phyloP scores from a whole-genome alignment of 1,284 basidiomycete species.

The Phellinidium pouzarii region DNA sequence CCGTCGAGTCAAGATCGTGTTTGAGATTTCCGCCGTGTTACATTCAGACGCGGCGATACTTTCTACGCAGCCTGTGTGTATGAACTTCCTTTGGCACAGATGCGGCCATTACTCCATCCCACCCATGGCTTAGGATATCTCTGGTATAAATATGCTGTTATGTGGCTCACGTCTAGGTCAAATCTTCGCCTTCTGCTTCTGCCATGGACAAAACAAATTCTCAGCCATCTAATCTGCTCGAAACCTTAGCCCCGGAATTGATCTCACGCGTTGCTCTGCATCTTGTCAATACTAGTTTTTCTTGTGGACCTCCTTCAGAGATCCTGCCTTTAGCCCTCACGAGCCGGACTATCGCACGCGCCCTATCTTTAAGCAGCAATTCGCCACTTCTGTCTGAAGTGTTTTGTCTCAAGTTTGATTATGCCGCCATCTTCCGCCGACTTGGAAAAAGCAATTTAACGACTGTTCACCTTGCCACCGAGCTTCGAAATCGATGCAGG shows the following conservation, averaged over 20 bases:
- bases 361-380: constrained; percentile 4
- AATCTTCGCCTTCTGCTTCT: background rate
- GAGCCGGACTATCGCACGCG: background rate
- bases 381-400: background rate
- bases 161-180: background rate
- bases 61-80: too few relatives aligned
- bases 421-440: background rate
- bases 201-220: background rate
- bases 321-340: constrained; percentile 4
- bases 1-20: too few relatives aligned
- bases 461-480: background rate
- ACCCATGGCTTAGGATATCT: background rate
- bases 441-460: background rate
- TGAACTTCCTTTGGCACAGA: background rate
- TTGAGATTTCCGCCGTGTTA: too few relatives aligned
- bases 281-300: background rate
- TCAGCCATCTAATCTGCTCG: background rate
- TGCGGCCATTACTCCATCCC: background rate
- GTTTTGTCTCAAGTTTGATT: constrained; percentile 10
- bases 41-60: too few relatives aligned
- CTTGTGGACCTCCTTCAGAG: constrained; percentile 1
- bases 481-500: constrained; percentile 2
- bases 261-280: constrained; percentile 9
- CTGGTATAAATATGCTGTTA: background rate
- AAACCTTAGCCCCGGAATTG: constrained; percentile 4